These are phyloP conservation scores for Volvox africanus DNA, from an alignment of 139 green algal genomes.

Conservation along the genomic window DNA sequence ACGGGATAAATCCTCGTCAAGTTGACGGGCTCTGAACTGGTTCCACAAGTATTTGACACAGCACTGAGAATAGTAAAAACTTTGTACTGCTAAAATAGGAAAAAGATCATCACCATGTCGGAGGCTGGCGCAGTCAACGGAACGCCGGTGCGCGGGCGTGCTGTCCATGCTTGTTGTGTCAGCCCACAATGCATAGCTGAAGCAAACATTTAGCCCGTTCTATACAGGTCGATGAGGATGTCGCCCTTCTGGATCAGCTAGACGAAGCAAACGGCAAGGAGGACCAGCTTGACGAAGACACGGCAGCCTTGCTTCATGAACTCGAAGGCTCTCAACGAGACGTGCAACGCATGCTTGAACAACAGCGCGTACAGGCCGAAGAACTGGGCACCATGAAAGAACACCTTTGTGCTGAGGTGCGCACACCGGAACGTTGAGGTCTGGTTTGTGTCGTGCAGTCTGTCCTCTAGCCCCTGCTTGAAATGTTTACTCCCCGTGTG, in stretches of 20 bases:
- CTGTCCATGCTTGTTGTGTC: neutral
- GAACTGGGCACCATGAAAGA: constrained; percentile 58
- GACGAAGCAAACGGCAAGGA: neutral
- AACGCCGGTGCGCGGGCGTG: neutral
- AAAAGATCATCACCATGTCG: neutral
- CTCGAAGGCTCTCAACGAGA: constrained; percentile 49
- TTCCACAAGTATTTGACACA: too few species aligned
- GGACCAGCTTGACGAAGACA: constrained; percentile 41
- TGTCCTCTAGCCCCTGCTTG: too few species aligned
- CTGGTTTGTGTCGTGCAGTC: too few species aligned
- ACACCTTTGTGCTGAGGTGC: constrained; percentile 51
- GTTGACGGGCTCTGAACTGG: too few species aligned
- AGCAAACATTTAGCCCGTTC: neutral
- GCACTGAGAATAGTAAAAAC: too few species aligned
- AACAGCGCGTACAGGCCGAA: constrained; percentile 33
- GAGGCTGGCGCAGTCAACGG: neutral
- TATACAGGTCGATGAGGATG: neutral
- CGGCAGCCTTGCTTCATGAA: constrained; percentile 35
- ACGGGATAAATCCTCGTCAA: too few species aligned
- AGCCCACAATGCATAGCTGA: neutral
- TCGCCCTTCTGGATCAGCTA: neutral
- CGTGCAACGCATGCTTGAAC: constrained; percentile 55
- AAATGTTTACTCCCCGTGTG: too few species aligned
- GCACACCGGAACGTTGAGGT: neutral
- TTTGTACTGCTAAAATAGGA: too few species aligned